Evolutionary conservation across 345 rosid species (phyloP), one percentile per base, ranked within the genome.

Genomic region (Dipteronia sinensis): DNA sequence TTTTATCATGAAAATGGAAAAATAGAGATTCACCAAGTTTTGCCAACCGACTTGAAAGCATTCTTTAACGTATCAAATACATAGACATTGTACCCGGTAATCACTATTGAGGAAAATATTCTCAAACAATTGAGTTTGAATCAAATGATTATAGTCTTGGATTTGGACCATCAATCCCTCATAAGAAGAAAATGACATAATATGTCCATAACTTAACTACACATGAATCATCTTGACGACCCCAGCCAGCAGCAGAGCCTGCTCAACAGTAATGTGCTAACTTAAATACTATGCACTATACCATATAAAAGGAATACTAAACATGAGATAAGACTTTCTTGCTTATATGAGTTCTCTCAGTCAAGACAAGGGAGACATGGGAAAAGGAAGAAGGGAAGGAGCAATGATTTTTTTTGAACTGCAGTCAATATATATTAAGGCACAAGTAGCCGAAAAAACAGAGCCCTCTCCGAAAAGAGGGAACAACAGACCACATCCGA

Each of bases 231-330:
- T 93, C 98, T 83, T 81, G 93, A 77, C 93, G 85, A 78, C 98
- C 98, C 97, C 97, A 95, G 44, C 98, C 98, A 70, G 98, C 95
- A 82, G 98, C 97, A 19, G 98, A 95, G 69, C 98, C 98, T 95
- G 88, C 59, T 75, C 79, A 42, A 81, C 15, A 64, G 65, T 72
- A 72, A 76, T 4, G 74, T 7, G 34, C 34, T 55, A 31, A 25
- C 46, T 44, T 56, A 25, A 72, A 49, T 53, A 11, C 47, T 9
- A 71, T 67, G 53, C 20, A 40, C 46, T 16, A 66, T 10, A 10
- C 40, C 46, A 51, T 67, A 46, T 25, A 13, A 61, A 47, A 65
- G 20, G 66, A 10, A 64, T 16, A 25, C 9, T 17, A 29, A 58
- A 65, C 29, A 65, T 64, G 61, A 23, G 40, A 61, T 34, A 61